Conservation (phyloP, 1,284 basidiomycete species). For the Leccinum variabile region DNA sequence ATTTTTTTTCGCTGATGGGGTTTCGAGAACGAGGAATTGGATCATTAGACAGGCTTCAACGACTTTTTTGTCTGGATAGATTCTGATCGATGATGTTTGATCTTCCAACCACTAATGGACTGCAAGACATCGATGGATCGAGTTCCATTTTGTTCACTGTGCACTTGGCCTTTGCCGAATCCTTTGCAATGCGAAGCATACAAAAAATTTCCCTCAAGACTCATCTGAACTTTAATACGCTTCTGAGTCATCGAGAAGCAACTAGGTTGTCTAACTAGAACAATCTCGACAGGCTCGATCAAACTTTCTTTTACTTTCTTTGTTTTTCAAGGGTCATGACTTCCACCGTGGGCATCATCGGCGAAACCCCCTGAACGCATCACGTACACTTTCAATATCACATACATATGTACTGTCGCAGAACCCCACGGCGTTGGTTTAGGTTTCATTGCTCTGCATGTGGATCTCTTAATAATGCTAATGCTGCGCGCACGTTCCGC, state of each 20-base stretch:
- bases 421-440: conserved; percentile 62
- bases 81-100: conserved; percentile 53
- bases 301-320: conserved; percentile 48
- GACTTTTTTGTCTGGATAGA: conserved; percentile 56
- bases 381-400: conserved; percentile 52
- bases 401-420: conserved; percentile 39
- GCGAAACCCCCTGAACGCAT: conserved; percentile 55
- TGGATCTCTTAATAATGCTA: conserved; percentile 55
- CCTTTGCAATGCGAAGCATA: conserved; percentile 60
- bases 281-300: conserved; percentile 51
- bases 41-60: conserved; percentile 43
- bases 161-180: conserved; percentile 62
- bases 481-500: conserved; percentile 46
- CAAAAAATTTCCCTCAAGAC: conserved; percentile 60
- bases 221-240: conserved; percentile 58
- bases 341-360: conserved; percentile 50
- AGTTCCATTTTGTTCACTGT: conserved; percentile 54
- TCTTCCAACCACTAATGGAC: conserved; percentile 56
- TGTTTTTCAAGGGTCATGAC: conserved; percentile 38
- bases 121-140: conserved; percentile 59
- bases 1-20: conserved; percentile 46
- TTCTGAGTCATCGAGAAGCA: conserved; percentile 59
- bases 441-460: conserved; percentile 62
- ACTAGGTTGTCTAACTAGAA: conserved; percentile 49
- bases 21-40: conserved; percentile 41